phyloP scores from a whole-genome alignment of 2,329 filamentous ascomycete genomes.

The Venturia effusa region DNA sequence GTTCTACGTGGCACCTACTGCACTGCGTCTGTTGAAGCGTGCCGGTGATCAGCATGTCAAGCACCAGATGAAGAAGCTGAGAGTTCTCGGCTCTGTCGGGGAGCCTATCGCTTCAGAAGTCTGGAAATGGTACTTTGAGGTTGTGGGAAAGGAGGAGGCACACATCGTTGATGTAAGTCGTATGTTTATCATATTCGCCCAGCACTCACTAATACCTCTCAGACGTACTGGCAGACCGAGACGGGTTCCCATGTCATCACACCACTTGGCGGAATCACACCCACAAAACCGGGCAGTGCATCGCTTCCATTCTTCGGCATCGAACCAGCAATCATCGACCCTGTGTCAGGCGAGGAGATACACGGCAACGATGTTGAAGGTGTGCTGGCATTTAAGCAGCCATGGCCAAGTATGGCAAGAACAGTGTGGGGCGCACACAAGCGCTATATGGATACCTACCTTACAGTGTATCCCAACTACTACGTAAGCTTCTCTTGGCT shows the following conservation, averaged over 20 bases:
- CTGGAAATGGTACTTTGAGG: conserved; percentile 99
- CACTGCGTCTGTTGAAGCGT: conserved; percentile 84
- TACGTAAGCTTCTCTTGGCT: conserved; percentile 56
- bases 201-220: conserved; percentile 10
- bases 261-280: conserved; percentile 82
- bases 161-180: conserved; percentile 84
- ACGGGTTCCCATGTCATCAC: conserved; percentile 95
- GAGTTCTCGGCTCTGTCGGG: conserved; percentile 87
- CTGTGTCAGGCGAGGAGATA: conserved; percentile 86
- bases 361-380: conserved; percentile 95
- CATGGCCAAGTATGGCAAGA: conserved; percentile 97
- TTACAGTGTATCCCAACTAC: conserved; percentile 96
- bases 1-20: conserved; percentile 96
- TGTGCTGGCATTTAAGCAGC: conserved; percentile 91
- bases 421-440: conserved; percentile 97
- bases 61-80: conserved; percentile 76
- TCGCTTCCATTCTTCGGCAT: conserved; percentile 98
- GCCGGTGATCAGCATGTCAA: conserved; percentile 89
- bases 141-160: conserved; percentile 84
- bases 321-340: conserved; percentile 94
- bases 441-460: conserved; percentile 96
- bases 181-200: background rate
- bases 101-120: conserved; percentile 97
- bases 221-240: conserved; percentile 99
- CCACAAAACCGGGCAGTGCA: conserved; percentile 92